Evolutionary conservation across 108 stramenopile genomes (phyloP), one percentile per base, ranked within the genome.

Genomic region (Nitzschia inconspicua): DNA sequence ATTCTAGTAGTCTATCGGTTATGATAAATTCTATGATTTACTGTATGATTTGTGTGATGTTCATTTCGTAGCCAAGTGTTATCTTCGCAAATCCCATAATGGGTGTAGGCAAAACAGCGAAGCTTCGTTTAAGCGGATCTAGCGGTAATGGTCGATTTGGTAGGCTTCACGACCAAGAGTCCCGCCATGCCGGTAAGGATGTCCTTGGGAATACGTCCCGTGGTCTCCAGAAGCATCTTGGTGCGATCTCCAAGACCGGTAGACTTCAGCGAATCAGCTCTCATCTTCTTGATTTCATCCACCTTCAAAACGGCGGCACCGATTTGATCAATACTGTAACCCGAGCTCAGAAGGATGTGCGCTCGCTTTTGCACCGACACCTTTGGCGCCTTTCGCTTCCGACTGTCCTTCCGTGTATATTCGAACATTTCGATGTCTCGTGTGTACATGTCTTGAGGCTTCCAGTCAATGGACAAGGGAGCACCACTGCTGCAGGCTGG

Each of bases 401-500:
- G 63, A 14, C 47, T 23, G 10, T 47, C 24, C 11, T 5, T 44
- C 13, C 61, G 26, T 23, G 50, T 18, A 37, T 51, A 63, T 26
- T 70, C 69, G 31, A 63, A 57, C 10, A 70, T 23, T 40, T 63
- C 47, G 19, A 63, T 23, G 39, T 63, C 40, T 13, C 63, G 40
- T 29, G 51, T 43, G 51, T 44, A 27, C 11, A 31, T 9, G 18
- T 16, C 19, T 35, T 5, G n/a, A n/a, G 39, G 54, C 36, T 56
- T 35, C 71, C 71, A 72, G 0, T 41, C 72, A 34, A 73, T 60
- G 7, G 67, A 49, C 13, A 75, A 46, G n/a, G 73, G 73, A 57
- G 54, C 56, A 5, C 73, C 73, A 5, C 36, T 22, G 23, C 25
- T 23, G 28, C 50, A 49, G 11, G 73, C 40, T 23, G 73, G 73